Conservation (phyloP, 2,329 filamentous ascomycete genomes). For the Cordyceps javanica region DNA sequence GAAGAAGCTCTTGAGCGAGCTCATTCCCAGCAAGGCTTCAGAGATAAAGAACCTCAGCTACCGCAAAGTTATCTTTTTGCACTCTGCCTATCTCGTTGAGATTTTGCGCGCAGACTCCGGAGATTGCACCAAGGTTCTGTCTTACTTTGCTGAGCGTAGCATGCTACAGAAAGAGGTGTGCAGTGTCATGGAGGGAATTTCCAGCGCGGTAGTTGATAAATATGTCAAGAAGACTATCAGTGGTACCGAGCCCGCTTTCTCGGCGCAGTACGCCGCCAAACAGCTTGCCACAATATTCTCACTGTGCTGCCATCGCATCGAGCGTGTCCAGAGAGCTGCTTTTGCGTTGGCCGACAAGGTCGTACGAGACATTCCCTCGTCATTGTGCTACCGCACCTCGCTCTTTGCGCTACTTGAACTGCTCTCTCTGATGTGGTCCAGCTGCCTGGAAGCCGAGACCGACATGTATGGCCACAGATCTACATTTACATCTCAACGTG, state of each 20-base stretch:
- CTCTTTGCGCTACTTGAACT: constrained; percentile 90
- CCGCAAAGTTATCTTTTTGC: constrained; percentile 85
- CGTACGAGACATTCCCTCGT: constrained; percentile 77
- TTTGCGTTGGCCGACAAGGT: constrained; percentile 79
- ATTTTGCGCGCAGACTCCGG: constrained; percentile 79
- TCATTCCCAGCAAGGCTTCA: constrained; percentile 68
- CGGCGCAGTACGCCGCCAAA: constrained; percentile 82
- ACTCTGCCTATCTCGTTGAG: constrained; percentile 84
- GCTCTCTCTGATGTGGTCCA: constrained; percentile 88
- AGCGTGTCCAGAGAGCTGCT: constrained; percentile 83
- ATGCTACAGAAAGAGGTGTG: constrained; percentile 60
- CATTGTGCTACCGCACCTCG: constrained; percentile 81
- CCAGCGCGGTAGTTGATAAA: constrained; percentile 64
- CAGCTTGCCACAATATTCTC: constrained; percentile 83
- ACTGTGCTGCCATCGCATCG: constrained; percentile 88
- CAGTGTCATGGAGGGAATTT: constrained; percentile 58
- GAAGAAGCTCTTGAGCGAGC: constrained; percentile 67
- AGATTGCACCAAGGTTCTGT: constrained; percentile 82
- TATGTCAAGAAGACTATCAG: constrained; percentile 73
- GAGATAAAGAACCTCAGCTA: constrained; percentile 83
- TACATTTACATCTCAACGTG: constrained; percentile 69
- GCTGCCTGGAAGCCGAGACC: constrained; percentile 88
- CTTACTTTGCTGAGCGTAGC: constrained; percentile 92
- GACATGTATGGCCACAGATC: constrained; percentile 88
- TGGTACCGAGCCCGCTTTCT: constrained; percentile 69